A percentile compares a stretch with the other conserved stretches of the same genome.
Conservation (phyloP, 1,284 basidiomycete genomes). For the Boletus sp. region DNA sequence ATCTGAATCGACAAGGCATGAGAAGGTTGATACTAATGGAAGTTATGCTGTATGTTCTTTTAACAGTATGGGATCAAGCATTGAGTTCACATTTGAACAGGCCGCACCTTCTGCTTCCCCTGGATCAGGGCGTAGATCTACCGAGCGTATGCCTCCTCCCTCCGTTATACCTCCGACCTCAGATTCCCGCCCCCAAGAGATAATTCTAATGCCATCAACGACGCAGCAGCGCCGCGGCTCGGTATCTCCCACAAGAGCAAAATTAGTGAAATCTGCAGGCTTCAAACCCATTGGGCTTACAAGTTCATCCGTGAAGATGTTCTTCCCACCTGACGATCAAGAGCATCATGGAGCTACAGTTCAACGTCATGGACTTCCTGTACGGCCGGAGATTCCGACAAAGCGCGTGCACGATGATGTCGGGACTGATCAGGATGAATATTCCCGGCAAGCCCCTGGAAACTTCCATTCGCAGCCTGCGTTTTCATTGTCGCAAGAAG, state of each 20-base stretch:
- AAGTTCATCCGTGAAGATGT: conserved; percentile 61
- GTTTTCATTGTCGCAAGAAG: conserved; percentile 12
- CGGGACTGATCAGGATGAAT: conserved; percentile 22
- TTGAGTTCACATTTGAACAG: conserved; percentile 20
- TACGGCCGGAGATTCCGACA: conserved; percentile 24
- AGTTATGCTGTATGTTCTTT: conserved; percentile 30
- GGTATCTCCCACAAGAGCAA: conserved; percentile 23
- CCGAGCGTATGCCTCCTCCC: conserved; percentile 33
- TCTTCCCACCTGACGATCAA: conserved; percentile 68
- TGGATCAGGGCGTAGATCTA: conserved; percentile 20
- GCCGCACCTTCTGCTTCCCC: conserved; percentile 20
- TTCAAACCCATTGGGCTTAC: conserved; percentile 61
- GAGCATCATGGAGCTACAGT: conserved; percentile 22
- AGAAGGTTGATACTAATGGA: conserved; percentile 34
- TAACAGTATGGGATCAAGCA: not conserved
- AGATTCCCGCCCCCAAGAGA: conserved; percentile 18
- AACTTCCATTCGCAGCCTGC: conserved; percentile 3
- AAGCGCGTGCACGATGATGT: conserved; percentile 31
- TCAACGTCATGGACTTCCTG: conserved; percentile 14
- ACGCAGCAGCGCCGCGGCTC: conserved; percentile 18
- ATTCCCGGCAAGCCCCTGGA: conserved; percentile 2
- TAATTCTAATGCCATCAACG: conserved; percentile 8
- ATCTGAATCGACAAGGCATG: conserved; percentile 23
- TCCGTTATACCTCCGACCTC: conserved; percentile 23
- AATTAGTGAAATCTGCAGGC: conserved; percentile 40